Percentiles rank a stretch among this genome's conserved stretches.
phyloP scores from a whole-genome alignment of 495 filamentous ascomycete genomes.

The Neurospora sublineolata region DNA sequence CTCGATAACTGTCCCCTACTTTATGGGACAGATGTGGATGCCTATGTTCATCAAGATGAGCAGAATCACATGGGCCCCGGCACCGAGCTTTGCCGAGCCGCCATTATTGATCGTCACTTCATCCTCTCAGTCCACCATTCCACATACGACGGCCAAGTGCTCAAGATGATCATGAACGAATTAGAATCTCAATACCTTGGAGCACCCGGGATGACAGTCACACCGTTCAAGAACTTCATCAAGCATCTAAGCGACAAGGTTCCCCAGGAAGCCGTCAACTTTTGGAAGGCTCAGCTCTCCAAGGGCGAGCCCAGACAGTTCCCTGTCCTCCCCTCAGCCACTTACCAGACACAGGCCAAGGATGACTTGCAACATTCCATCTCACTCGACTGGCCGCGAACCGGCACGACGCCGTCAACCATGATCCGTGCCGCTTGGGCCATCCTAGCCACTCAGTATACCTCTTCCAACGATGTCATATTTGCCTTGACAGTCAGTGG shows the following conservation, averaged over 20 bases:
- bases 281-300: neutral
- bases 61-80: neutral
- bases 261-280: neutral
- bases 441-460: conserved; percentile 26
- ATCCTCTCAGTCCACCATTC: conserved; percentile 54
- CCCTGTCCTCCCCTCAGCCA: conserved; percentile 9
- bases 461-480: conserved; percentile 29
- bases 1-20: neutral
- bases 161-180: conserved; percentile 21
- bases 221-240: conserved; percentile 35
- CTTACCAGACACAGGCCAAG: neutral
- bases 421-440: conserved; percentile 35
- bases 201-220: neutral
- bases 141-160: conserved; percentile 54
- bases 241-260: conserved; percentile 17
- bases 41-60: neutral
- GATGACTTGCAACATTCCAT: neutral
- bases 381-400: neutral
- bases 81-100: conserved; percentile 11
- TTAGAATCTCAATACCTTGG: conserved; percentile 3
- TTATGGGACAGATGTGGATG: neutral
- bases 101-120: conserved; percentile 11
- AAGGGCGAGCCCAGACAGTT: conserved; percentile 6
- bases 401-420: conserved; percentile 8
- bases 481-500: conserved; percentile 34